Evolutionary conservation across 2,329 filamentous ascomycete genomes (phyloP).

Genomic region (Pseudogymnoascus sp.): DNA sequence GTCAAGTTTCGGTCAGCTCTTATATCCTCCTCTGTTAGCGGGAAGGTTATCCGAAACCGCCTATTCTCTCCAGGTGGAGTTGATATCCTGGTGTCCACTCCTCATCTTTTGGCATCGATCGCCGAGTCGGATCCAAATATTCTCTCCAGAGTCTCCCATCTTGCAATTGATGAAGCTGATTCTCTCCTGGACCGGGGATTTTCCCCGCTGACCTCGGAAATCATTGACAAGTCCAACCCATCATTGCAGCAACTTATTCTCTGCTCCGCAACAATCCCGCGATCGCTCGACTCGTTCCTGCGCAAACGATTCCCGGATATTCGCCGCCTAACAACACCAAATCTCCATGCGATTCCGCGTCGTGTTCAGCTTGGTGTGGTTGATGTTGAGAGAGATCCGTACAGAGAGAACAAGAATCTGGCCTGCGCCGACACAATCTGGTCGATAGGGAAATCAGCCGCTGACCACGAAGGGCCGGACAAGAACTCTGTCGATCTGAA

Average conservation of each 20-base stretch:
- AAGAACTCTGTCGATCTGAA: slow-evolving; percentile 59
- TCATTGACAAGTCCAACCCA: slow-evolving; percentile 73
- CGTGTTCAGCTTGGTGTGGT: slow-evolving; percentile 90
- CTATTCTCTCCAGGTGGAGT: slow-evolving; percentile 75
- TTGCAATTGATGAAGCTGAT: slow-evolving; percentile 92
- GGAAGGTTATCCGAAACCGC: slow-evolving; percentile 73
- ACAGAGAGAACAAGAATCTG: slow-evolving; percentile 83
- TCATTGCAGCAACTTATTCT: slow-evolving; percentile 81
- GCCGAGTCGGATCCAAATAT: slow-evolving; percentile 85
- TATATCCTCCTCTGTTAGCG: slow-evolving; percentile 68
- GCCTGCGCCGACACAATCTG: slow-evolving; percentile 94
- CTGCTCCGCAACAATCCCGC: slow-evolving; percentile 93
- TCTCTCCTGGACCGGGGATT: slow-evolving; percentile 93
- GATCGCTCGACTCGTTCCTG: slow-evolving; percentile 79
- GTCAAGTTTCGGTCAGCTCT: slow-evolving; percentile 80
- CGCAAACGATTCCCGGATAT: slow-evolving; percentile 74
- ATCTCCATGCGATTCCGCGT: slow-evolving; percentile 89
- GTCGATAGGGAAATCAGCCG: slow-evolving; percentile 74
- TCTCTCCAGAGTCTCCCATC: slow-evolving; percentile 79
- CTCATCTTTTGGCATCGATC: slow-evolving; percentile 81
- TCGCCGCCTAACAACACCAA: slow-evolving; percentile 81
- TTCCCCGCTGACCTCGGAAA: slow-evolving; percentile 68
- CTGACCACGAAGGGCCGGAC: slow-evolving; percentile 46
- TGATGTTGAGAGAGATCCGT: slow-evolving; percentile 86
- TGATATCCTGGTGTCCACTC: slow-evolving; percentile 80